Percentiles rank a stretch among this genome's conserved stretches.
These are phyloP conservation scores for Ascochyta koolunga DNA, from an alignment of 2,329 filamentous ascomycete species.

Conservation along the genomic window DNA sequence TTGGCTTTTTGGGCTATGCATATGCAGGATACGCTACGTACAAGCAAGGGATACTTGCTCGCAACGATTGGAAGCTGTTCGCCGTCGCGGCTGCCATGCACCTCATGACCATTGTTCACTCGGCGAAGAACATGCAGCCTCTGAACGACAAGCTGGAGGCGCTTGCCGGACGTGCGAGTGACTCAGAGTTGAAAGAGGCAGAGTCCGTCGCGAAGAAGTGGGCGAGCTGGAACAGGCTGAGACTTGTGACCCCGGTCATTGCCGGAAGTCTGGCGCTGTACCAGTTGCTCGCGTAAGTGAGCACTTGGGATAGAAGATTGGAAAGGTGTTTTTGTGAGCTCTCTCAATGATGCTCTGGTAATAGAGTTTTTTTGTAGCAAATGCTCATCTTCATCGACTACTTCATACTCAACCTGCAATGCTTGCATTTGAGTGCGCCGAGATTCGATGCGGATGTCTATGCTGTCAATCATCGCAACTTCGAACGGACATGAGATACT, in stretches of 20 bases:
- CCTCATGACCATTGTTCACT: conserved; percentile 56
- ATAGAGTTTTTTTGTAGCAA: not conserved
- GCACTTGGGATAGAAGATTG: not conserved
- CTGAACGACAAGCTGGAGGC: conserved; percentile 57
- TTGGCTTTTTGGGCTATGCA: conserved; percentile 57
- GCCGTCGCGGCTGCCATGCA: conserved; percentile 54
- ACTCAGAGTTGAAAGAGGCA: conserved; percentile 41
- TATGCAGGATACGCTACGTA: conserved; percentile 51
- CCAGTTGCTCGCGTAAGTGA: conserved; percentile 29
- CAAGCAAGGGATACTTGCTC: conserved; percentile 34
- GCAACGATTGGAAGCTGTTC: conserved; percentile 55
- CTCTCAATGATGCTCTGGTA: not conserved
- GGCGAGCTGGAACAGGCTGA: conserved; percentile 45
- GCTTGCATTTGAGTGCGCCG: not conserved
- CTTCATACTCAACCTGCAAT: not conserved
- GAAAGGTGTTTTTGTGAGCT: not conserved
- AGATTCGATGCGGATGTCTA: not conserved
- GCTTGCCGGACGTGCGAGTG: conserved; percentile 41
- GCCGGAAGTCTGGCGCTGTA: conserved; percentile 43
- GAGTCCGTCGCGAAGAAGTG: conserved; percentile 44
- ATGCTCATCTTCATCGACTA: not conserved
- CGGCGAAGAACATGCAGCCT: conserved; percentile 59
- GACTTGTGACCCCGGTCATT: conserved; percentile 43
- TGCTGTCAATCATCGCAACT: not conserved
- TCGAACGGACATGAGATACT: not conserved